phyloP scores from a whole-genome alignment of 228 moss, liverwort and hornwort species.

The Sphagnum magellanicum region DNA sequence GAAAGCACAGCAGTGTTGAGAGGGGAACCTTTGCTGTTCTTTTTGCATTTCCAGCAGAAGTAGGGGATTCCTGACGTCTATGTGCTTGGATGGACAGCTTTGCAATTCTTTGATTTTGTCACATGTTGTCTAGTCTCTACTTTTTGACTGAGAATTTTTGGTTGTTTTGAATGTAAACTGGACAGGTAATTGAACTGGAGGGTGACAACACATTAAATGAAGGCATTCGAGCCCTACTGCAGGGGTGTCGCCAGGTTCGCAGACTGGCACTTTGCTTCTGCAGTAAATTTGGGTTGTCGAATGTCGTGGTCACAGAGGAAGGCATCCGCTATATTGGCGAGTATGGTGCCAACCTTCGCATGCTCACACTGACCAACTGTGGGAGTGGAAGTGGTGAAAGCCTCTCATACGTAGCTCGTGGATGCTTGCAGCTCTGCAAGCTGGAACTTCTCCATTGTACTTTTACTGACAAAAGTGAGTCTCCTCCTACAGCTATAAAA shows the following conservation, averaged over 20 bases:
- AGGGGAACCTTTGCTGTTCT: too few relatives aligned
- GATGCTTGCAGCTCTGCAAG: constrained; percentile 37
- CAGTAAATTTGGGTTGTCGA: constrained; percentile 39
- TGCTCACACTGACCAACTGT: constrained; percentile 54
- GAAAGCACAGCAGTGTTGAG: too few relatives aligned
- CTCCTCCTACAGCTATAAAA: neutral
- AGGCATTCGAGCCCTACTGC: constrained; percentile 42
- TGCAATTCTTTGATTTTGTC: too few relatives aligned
- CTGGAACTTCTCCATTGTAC: constrained; percentile 60
- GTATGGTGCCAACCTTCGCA: constrained; percentile 38
- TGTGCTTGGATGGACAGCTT: too few relatives aligned
- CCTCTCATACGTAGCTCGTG: constrained; percentile 29
- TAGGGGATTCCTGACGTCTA: too few relatives aligned
- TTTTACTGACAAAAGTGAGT: constrained; percentile 48
- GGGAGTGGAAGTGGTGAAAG: constrained; percentile 31
- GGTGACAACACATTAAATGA: constrained; percentile 43
- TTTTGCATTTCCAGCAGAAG: too few relatives aligned
- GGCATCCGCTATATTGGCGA: constrained; percentile 49
- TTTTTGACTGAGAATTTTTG: too few relatives aligned
- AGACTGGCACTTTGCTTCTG: constrained; percentile 45
- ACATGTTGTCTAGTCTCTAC: too few relatives aligned
- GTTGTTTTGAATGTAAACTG: too few relatives aligned
- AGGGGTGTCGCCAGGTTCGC: constrained; percentile 35
- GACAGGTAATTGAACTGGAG: constrained; percentile 51
- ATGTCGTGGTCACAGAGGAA: constrained; percentile 43